These are phyloP conservation scores for Opeltia flavorubescens DNA, from an alignment of 495 filamentous ascomycete species.

Conservation along the genomic window DNA sequence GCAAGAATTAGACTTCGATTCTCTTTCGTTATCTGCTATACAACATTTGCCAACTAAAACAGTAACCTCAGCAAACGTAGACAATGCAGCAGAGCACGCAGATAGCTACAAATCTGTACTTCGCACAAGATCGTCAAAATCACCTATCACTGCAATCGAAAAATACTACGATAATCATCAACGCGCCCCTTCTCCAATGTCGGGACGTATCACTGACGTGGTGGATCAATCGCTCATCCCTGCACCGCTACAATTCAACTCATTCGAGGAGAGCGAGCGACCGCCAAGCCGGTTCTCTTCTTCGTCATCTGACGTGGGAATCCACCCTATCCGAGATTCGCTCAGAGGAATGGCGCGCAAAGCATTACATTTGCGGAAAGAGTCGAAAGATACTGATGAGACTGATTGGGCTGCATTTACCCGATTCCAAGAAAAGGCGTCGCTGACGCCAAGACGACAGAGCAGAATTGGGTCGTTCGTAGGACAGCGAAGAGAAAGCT, in stretches of 20 bases:
- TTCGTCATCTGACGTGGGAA: slow-evolving; percentile 10
- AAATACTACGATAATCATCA: slow-evolving; percentile 3
- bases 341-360: slow-evolving; percentile 8
- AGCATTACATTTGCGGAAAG: slow-evolving; percentile 8
- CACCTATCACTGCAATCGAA: background rate
- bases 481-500: slow-evolving; percentile 6
- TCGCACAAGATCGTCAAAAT: background rate
- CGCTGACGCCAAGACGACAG: background rate
- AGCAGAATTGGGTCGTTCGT: slow-evolving; percentile 4
- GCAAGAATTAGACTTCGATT: background rate
- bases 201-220: slow-evolving; percentile 8
- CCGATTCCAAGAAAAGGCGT: background rate
- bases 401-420: background rate
- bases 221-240: slow-evolving; percentile 9
- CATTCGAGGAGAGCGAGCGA: slow-evolving; percentile 4
- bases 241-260: slow-evolving; percentile 3
- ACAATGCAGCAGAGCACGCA: slow-evolving; percentile 7
- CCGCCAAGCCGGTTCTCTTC: slow-evolving; percentile 13
- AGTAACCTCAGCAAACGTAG: background rate
- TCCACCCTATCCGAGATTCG: background rate
- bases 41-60: background rate
- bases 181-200: slow-evolving; percentile 6
- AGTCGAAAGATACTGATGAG: slow-evolving; percentile 2
- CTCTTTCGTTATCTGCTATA: background rate
- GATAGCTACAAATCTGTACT: slow-evolving; percentile 8